A percentile compares a stretch with the other conserved stretches of the same genome.
Evolutionary conservation across 2,329 filamentous ascomycete genomes (phyloP).

Genomic region (Aspergillus floridensis): DNA sequence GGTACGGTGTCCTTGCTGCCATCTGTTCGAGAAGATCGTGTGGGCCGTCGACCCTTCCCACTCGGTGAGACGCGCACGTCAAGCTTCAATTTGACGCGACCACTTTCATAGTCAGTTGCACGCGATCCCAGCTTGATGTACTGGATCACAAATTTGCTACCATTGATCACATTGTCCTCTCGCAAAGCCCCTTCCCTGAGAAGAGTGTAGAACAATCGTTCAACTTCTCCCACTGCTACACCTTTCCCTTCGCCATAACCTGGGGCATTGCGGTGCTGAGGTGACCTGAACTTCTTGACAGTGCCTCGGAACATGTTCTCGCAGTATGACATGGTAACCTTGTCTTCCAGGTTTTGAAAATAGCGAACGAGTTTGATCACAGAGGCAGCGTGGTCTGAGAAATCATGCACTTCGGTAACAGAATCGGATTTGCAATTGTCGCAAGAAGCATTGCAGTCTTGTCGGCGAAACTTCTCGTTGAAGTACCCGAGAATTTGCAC

Average conservation of each 20-base stretch:
- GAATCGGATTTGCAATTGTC: slow-evolving; percentile 82
- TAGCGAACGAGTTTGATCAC: slow-evolving; percentile 67
- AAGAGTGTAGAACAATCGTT: slow-evolving; percentile 78
- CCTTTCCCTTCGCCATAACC: slow-evolving; percentile 68
- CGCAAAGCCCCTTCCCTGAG: slow-evolving; percentile 69
- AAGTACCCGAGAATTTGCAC: slow-evolving; percentile 92
- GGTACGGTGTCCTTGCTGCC: slow-evolving; percentile 49
- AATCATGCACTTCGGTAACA: slow-evolving; percentile 71
- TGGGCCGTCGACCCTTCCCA: slow-evolving; percentile 26
- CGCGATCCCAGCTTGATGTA: slow-evolving; percentile 56
- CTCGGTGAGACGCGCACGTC: slow-evolving; percentile 54
- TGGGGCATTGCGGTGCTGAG: slow-evolving; percentile 52
- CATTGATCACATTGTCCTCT: slow-evolving; percentile 67
- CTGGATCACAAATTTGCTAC: slow-evolving; percentile 66
- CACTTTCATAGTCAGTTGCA: slow-evolving; percentile 46
- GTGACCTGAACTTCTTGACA: slow-evolving; percentile 55
- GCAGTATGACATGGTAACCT: slow-evolving; percentile 74
- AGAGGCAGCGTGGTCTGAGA: slow-evolving; percentile 69
- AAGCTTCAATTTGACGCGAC: slow-evolving; percentile 49
- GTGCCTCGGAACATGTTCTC: slow-evolving; percentile 80
- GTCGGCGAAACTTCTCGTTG: slow-evolving; percentile 73
- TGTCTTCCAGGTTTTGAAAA: slow-evolving; percentile 45
- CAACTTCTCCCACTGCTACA: slow-evolving; percentile 71
- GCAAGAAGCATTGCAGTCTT: slow-evolving; percentile 71
- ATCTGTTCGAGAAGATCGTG: slow-evolving; percentile 30